A percentile compares a stretch with the other conserved stretches of the same genome.
These are phyloP conservation scores for Myriosclerotinia curreyana DNA, from an alignment of 2,329 filamentous ascomycete species.

Conservation along the genomic window DNA sequence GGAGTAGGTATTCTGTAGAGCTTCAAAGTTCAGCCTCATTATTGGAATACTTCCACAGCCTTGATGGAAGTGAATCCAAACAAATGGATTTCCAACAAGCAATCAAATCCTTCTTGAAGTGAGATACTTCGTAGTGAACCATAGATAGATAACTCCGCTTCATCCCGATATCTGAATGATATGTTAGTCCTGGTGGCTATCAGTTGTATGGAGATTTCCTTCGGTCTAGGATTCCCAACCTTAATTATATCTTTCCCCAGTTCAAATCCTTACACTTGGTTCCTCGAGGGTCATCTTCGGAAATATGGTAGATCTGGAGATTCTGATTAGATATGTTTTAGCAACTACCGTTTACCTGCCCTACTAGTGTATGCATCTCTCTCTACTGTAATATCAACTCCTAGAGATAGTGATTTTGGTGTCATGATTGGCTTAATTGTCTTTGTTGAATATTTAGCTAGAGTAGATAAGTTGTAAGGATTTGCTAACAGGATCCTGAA, in stretches of 20 bases:
- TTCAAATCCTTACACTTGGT: neutral
- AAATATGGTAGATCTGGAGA: neutral
- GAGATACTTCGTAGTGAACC: neutral
- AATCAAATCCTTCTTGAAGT: neutral
- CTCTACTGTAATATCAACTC: neutral
- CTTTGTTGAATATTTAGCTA: neutral
- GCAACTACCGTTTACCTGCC: neutral
- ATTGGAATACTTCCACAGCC: neutral
- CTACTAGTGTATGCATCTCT: neutral
- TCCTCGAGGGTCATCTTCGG: neutral
- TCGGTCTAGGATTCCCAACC: neutral
- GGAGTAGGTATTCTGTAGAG: no score
- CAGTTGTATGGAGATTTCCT: neutral
- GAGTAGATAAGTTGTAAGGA: neutral
- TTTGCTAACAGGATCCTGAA: neutral
- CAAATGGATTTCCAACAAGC: neutral
- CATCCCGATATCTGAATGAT: neutral
- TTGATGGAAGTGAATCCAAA: neutral
- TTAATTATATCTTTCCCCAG: slow-evolving; percentile 5
- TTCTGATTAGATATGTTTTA: neutral
- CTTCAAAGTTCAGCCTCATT: no score
- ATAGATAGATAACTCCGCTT: neutral
- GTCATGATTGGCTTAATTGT: neutral
- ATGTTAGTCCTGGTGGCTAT: neutral
- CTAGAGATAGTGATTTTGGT: neutral